phyloP scores from a whole-genome alignment of 73 alveolate genomes.

The Paramecium caudatum region DNA sequence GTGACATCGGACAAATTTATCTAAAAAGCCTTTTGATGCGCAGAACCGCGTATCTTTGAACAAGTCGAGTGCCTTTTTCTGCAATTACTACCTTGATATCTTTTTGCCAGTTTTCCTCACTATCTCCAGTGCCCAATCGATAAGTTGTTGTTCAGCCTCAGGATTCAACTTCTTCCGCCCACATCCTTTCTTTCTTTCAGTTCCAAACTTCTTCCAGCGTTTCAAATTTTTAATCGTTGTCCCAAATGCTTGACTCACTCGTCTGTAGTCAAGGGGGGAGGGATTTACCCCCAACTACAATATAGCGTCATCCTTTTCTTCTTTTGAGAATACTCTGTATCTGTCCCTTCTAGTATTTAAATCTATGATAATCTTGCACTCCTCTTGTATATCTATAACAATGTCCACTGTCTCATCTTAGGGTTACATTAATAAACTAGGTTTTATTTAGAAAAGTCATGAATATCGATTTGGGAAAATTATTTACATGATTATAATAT shows the following conservation, averaged over 20 bases:
- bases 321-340: constrained; percentile 11
- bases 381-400: constrained; percentile 30
- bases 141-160: constrained; percentile 19
- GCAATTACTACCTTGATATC: background rate
- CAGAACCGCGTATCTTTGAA: background rate
- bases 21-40: constrained; percentile 60
- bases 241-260: background rate
- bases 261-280: background rate
- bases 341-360: constrained; percentile 1
- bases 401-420: constrained; percentile 42
- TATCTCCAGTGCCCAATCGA: constrained; percentile 3
- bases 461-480: constrained; percentile 56
- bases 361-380: constrained; percentile 18
- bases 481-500: constrained; percentile 44
- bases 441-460: constrained; percentile 31
- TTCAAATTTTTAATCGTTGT: constrained; percentile 31
- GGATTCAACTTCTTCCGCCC: constrained; percentile 61
- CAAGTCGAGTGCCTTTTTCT: background rate
- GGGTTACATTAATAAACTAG: constrained; percentile 53
- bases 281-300: constrained; percentile 50
- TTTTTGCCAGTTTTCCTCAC: constrained; percentile 21
- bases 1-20: constrained; percentile 4
- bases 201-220: constrained; percentile 34
- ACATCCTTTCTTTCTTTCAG: constrained; percentile 62
- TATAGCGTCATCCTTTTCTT: constrained; percentile 26